These are phyloP conservation scores for Talaromyces sp. DNA, from an alignment of 2,329 filamentous ascomycete genomes.

Conservation along the genomic window DNA sequence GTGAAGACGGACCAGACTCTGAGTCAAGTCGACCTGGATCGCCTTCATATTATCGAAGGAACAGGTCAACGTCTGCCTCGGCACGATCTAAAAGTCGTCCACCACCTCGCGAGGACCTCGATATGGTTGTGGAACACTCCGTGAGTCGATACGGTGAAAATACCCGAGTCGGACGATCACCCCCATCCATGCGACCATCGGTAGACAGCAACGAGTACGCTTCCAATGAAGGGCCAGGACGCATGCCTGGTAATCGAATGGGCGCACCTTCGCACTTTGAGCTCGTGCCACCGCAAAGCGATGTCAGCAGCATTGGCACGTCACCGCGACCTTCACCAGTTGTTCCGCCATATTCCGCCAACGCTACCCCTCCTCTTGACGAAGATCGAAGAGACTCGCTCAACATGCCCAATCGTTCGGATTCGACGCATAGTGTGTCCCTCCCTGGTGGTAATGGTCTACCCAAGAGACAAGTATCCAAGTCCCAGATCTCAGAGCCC, in stretches of 20 bases:
- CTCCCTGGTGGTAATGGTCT: conserved; percentile 25
- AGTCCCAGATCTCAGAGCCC: conserved; percentile 59
- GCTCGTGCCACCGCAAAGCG: conserved; percentile 20
- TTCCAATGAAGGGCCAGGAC: conserved; percentile 34
- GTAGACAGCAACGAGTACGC: conserved; percentile 28
- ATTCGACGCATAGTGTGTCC: not conserved
- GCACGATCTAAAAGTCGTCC: conserved; percentile 52
- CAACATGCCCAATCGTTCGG: conserved; percentile 9
- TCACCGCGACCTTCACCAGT: conserved; percentile 42
- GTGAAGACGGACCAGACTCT: conserved; percentile 33
- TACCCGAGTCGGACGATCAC: conserved; percentile 23
- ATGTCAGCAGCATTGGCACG: conserved; percentile 33
- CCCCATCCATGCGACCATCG: conserved; percentile 36
- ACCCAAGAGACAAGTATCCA: conserved; percentile 56
- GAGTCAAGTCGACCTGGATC: conserved; percentile 32
- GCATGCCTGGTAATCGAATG: conserved; percentile 36
- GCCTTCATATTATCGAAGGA: conserved; percentile 40
- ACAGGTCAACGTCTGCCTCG: conserved; percentile 53
- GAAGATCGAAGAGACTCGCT: conserved; percentile 41
- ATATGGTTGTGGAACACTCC: conserved; percentile 46
- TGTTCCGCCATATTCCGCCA: conserved; percentile 45
- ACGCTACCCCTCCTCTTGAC: conserved; percentile 50
- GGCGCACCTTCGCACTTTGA: conserved; percentile 33
- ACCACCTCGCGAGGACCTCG: conserved; percentile 49
- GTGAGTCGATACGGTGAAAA: conserved; percentile 26